A percentile compares a stretch with the other conserved stretches of the same genome.
These are phyloP conservation scores for Oehlia diaphana DNA, from an alignment of 192 early-diverging fungal species.

Conservation along the genomic window DNA sequence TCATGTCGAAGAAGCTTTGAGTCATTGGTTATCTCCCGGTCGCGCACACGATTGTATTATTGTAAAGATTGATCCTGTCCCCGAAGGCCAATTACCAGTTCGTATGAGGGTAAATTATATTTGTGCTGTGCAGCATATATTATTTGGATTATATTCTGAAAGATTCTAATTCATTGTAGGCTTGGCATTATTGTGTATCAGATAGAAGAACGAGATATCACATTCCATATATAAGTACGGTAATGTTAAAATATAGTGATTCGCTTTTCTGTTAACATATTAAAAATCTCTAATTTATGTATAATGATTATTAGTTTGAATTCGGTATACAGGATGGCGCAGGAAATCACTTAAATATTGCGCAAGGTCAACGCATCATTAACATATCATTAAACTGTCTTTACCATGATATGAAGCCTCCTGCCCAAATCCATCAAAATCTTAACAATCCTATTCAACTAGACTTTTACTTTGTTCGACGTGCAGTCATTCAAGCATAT, in stretches of 20 bases:
- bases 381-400: slow-evolving; percentile 19
- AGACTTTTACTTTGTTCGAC: slow-evolving; percentile 20
- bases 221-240: too few species aligned
- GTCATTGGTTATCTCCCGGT: too few species aligned
- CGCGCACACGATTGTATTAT: slow-evolving; percentile 28
- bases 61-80: slow-evolving; percentile 28
- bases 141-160: slow-evolving; percentile 28
- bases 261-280: slow-evolving; percentile 8
- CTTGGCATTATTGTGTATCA: slow-evolving; percentile 14
- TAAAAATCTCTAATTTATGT: slow-evolving; percentile 27
- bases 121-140: slow-evolving; percentile 16
- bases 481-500: neutral
- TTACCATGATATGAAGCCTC: neutral
- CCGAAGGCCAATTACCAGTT: slow-evolving; percentile 4
- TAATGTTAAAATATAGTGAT: slow-evolving; percentile 19
- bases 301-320: slow-evolving; percentile 29
- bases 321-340: slow-evolving; percentile 14
- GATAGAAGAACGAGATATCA: slow-evolving; percentile 14
- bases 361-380: slow-evolving; percentile 26
- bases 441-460: slow-evolving; percentile 20
- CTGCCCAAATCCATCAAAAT: slow-evolving; percentile 9
- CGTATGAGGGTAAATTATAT: slow-evolving; percentile 33
- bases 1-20: slow-evolving; percentile 19
- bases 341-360: slow-evolving; percentile 12
- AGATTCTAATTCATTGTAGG: slow-evolving; percentile 6